These are phyloP conservation scores for Ramaria rubella DNA, from an alignment of 768 basidiomycete genomes.

Conservation along the genomic window DNA sequence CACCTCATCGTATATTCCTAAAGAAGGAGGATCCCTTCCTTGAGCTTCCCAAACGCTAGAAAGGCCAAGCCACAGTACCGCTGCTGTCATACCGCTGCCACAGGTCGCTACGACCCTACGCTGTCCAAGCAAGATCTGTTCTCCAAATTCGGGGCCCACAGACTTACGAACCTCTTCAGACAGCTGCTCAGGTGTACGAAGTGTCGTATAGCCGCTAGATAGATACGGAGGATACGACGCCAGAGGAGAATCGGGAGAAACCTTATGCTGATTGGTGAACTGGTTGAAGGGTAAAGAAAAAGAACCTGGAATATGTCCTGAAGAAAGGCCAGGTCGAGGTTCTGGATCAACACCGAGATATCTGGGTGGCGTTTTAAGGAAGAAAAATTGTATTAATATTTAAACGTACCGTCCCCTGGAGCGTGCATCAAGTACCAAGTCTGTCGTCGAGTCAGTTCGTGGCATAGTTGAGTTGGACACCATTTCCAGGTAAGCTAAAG, in stretches of 20 bases:
- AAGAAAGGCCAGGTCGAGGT: conserved; percentile 79
- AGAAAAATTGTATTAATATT: neutral
- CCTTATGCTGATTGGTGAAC: conserved; percentile 49
- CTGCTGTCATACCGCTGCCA: conserved; percentile 99
- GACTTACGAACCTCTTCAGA: conserved; percentile 51
- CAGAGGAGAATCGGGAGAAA: conserved; percentile 26
- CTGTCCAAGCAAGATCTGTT: conserved; percentile 54
- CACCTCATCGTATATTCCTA: conserved; percentile 93
- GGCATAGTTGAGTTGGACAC: conserved; percentile 57
- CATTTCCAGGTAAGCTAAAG: conserved; percentile 39
- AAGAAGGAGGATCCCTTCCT: conserved; percentile 24
- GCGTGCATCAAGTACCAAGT: conserved; percentile 85
- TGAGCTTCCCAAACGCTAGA: conserved; percentile 60
- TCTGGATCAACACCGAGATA: conserved; percentile 80
- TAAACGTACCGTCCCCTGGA: conserved; percentile 62
- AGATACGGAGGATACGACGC: conserved; percentile 39
- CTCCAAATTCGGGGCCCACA: conserved; percentile 50
- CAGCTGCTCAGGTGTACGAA: conserved; percentile 54
- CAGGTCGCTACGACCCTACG: conserved; percentile 68
- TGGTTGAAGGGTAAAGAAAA: conserved; percentile 75
- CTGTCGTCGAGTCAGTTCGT: conserved; percentile 37
- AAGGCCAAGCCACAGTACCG: conserved; percentile 78
- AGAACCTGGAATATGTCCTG: conserved; percentile 89
- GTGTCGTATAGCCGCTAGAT: conserved; percentile 31
- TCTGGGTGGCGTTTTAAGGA: conserved; percentile 33